phyloP scores from a whole-genome alignment of 148 eudicot species.

The Rheum nobile region DNA sequence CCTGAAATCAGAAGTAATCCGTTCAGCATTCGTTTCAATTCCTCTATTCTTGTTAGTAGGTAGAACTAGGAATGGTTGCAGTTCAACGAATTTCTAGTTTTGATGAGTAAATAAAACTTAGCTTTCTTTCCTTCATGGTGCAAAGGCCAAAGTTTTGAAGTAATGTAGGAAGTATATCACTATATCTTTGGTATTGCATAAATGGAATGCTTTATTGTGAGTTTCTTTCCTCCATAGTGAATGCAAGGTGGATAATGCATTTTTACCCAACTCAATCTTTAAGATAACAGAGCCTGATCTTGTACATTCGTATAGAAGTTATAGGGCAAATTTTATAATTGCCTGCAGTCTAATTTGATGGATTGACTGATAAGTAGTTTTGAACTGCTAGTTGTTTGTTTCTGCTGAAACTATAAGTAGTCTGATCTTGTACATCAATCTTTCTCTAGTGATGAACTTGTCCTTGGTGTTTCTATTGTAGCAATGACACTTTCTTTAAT shows the following conservation, averaged over 20 bases:
- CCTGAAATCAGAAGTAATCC: background rate
- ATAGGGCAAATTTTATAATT: background rate
- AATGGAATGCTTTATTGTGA: background rate
- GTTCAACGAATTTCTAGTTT: background rate
- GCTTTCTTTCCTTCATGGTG: background rate
- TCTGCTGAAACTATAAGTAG: background rate
- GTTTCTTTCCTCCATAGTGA: background rate
- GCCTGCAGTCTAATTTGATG: background rate
- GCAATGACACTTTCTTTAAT: background rate
- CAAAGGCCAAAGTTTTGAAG: background rate
- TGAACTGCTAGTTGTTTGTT: background rate
- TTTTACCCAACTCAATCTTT: background rate
- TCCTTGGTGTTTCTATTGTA: background rate
- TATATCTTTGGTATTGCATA: background rate
- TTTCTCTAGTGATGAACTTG: background rate
- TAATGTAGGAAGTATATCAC: background rate
- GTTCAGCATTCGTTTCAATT: background rate
- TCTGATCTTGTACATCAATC: background rate
- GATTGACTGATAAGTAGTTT: background rate
- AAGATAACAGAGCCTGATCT: no score
- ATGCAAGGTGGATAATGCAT: background rate
- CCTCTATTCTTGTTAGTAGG: background rate
- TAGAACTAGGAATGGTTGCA: background rate
- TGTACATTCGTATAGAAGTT: background rate
- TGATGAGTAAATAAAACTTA: background rate